Conservation (phyloP, 179 eudicot genomes). For the Sideroxylon spinosum region DNA sequence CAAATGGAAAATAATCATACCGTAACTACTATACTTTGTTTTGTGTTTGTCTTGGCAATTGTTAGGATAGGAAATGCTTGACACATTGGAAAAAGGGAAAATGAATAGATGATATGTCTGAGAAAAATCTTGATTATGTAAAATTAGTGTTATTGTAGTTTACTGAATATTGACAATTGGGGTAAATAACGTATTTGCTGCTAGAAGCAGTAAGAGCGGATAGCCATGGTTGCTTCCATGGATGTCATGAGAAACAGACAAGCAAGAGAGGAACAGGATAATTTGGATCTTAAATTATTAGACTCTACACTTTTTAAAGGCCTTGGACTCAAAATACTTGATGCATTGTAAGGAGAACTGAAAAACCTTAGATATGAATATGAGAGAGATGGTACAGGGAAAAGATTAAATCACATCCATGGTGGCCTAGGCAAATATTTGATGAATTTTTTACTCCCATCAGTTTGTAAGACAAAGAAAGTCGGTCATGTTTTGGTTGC, state of each 20-base stretch:
- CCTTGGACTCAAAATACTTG: neutral
- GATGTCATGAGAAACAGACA: neutral
- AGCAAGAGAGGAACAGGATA: neutral
- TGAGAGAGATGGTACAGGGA: slow-evolving; percentile 64
- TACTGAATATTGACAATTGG: slow-evolving; percentile 4
- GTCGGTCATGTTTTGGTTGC: slow-evolving; percentile 53
- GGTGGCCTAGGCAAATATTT: slow-evolving; percentile 68
- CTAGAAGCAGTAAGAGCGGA: neutral
- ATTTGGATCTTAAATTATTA: too few species aligned
- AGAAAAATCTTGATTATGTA: too few species aligned
- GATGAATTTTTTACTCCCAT: slow-evolving; percentile 41
- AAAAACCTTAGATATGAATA: slow-evolving; percentile 28
- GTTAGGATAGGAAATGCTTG: too few species aligned
- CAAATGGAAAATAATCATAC: too few species aligned
- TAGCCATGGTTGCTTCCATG: neutral
- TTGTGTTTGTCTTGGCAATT: too few species aligned
- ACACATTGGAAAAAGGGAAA: too few species aligned
- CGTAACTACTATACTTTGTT: too few species aligned
- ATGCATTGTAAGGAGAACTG: slow-evolving; percentile 16
- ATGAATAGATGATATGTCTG: too few species aligned
- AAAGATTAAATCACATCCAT: slow-evolving; percentile 60
- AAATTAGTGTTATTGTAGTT: too few species aligned
- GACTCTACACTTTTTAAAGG: too few species aligned
- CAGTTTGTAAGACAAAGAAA: slow-evolving; percentile 36
- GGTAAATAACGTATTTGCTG: neutral